These are phyloP conservation scores for Amanita molliuscula DNA, from an alignment of 768 basidiomycete species.

Conservation along the genomic window DNA sequence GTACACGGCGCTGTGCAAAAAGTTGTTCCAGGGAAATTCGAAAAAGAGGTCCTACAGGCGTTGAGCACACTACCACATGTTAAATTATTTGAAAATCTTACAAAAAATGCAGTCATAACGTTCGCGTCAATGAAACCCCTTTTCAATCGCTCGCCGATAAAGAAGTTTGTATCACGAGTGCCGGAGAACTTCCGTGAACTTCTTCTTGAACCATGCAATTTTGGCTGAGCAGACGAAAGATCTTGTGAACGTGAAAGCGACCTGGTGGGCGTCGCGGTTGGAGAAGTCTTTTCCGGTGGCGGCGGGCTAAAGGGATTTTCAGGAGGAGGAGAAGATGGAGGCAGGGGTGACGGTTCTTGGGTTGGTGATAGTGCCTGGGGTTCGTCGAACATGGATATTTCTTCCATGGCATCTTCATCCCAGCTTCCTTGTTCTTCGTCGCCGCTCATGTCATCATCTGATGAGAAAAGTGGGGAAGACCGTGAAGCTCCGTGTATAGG, in stretches of 20 bases:
- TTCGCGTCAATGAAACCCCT: conserved; percentile 62
- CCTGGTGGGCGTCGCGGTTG: conserved; percentile 15
- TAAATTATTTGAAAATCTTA: conserved; percentile 27
- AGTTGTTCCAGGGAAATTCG: conserved; percentile 95
- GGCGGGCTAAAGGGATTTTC: conserved; percentile 14
- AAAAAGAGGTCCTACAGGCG: conserved; percentile 82
- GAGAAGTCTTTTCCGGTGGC: conserved; percentile 19
- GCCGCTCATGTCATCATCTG: conserved; percentile 51
- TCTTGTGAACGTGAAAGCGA: conserved; percentile 14
- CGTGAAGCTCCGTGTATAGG: conserved; percentile 45
- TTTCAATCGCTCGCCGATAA: conserved; percentile 76
- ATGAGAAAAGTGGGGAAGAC: conserved; percentile 31
- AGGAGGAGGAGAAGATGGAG: conserved; percentile 21
- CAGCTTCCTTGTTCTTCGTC: conserved; percentile 61
- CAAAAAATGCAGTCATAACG: conserved; percentile 69
- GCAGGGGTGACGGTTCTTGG: conserved; percentile 22
- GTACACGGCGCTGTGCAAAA: conserved; percentile 92
- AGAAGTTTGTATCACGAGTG: conserved; percentile 27
- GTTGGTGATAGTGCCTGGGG: conserved; percentile 23
- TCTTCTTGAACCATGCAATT: conserved; percentile 37
- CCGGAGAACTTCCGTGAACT: conserved; percentile 38
- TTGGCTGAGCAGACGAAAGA: conserved; percentile 4
- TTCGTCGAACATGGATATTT: conserved; percentile 70
- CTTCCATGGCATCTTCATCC: conserved; percentile 76
- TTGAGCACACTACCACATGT: background rate